Base-by-base conservation (phyloP, 768 basidiomycete genomes). In the Cyclocybe cylindracea region DNA sequence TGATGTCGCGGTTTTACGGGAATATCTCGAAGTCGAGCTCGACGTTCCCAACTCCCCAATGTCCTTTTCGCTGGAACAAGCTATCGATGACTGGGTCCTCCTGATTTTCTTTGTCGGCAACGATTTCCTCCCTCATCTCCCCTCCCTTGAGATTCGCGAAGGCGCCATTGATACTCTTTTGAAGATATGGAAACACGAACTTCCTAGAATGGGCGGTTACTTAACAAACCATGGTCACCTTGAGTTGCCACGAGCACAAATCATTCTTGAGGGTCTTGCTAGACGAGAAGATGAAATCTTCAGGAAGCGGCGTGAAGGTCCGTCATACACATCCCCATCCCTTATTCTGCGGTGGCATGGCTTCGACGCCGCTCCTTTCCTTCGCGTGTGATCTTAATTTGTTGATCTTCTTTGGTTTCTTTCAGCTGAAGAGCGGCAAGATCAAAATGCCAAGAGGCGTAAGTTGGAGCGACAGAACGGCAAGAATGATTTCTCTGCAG, bases 81-180 rank as follows among this genome's bases (percentile, higher is more conserved):
- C 97, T 35, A 91, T 99, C 71, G 97, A 99, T 81, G 97, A 99
- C 70, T 99, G 97, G 97, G 93, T 99, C 61, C 85, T 99, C 65
- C 84, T 99, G 64, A 98, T 98, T 61, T 99, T 99, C 85, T 98
- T 99, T 72, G 97, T 99, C 68, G 97, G 97, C 61, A 99, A 99
- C 76, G 94, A 98, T 78, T 95, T 99, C 82, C 80, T 99, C 62
- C 97, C 97, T 16, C 97, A 99, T 75, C 80, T 99, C 51, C 97
- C 97, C 19, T 93, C 90, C 53, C 84, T 99, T 79, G 97, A 99
- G 78, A 99, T 99, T 67, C 85, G 97, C 63, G 96, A 99, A 77
- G 97, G 97, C 56, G 97, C 96, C 31, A 98, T 99, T 76, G 97
- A 98, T 77, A 97, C 91, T 51, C 76, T 99, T 55, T 74, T 99